Evolutionary conservation across 2,329 filamentous ascomycete genomes (phyloP), one percentile per base, ranked within the genome.

Genomic region (Dendryphion nanum): DNA sequence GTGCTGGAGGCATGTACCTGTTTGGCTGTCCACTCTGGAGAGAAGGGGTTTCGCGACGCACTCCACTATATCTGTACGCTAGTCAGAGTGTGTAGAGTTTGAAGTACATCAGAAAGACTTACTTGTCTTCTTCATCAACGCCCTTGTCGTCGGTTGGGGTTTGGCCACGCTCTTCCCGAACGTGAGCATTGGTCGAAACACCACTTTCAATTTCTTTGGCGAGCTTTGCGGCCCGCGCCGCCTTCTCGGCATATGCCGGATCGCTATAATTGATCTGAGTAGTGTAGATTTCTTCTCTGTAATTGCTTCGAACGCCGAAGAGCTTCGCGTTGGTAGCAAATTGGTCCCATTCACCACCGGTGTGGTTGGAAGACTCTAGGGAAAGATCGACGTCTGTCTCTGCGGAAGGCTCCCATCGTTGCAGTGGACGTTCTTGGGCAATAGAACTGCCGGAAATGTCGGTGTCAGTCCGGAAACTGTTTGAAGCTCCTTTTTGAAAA

Each of bases 211-310:
- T 98, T 65, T 97, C 91, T 43, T 86, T 82, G 16, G 89, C 93
- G 58, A 91, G 86, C 50, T 77, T 83, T 16, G 90, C 89, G 13
- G 62, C 93, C 23, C 83, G 79, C 3, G 86, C 89, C 53, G 86
- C 76, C 48, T 84, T 81, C 63, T 88, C 81, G 47, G 80, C 83
- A 67, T 94, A 96, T 37, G 85, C 76, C 1, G 93, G 90, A 53
- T 95, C 83, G 47, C 69, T 86, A 57, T 83, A 88, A 67, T 98
- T 82, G 58, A 98, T 94, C 28, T 80, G 72, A 7, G 93, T 98
- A 2, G 93, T 98, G 70, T 98, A 98, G 30, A 93, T 81, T 53
- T 87, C 89, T 68, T 97, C 93, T 58, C 97, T 83, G 62, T 97
- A 98, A 55, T 89, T 89, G 36, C 86, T 93, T 66, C 82, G 88